Evolutionary conservation across 2,329 filamentous ascomycete genomes (phyloP).

Genomic region (Paraphaeosphaeria sporulosa): DNA sequence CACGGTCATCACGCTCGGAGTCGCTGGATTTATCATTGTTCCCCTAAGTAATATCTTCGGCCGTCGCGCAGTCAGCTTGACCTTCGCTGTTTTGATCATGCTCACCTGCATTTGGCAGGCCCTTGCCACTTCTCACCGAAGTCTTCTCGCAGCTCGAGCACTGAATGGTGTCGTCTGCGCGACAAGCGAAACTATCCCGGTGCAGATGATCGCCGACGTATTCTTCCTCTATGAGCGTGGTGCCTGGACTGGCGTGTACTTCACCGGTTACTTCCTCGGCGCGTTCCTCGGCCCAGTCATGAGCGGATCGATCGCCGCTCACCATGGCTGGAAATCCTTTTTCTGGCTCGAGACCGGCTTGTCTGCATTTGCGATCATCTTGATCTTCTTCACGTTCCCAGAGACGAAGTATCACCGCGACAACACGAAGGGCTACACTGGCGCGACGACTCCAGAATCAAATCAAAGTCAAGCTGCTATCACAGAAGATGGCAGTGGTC

Average conservation of each 20-base stretch:
- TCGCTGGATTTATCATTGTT: conserved; percentile 55
- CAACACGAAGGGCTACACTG: conserved; percentile 7
- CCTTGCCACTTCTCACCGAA: conserved; percentile 51
- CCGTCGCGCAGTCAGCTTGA: conserved; percentile 49
- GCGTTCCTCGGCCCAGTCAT: conserved; percentile 56
- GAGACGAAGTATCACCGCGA: conserved; percentile 53
- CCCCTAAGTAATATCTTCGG: conserved; percentile 56
- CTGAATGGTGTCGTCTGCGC: conserved; percentile 54
- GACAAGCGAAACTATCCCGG: conserved; percentile 53
- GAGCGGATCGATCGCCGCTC: conserved; percentile 51
- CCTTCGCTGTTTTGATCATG: conserved; percentile 51
- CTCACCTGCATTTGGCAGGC: conserved; percentile 56
- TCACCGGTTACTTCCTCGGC: conserved; percentile 53
- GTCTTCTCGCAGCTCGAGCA: conserved; percentile 53
- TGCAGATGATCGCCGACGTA: conserved; percentile 55
- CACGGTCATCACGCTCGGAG: conserved; percentile 55
- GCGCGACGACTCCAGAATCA: conserved; percentile 5
- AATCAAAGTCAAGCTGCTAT: background rate
- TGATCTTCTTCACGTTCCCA: conserved; percentile 52
- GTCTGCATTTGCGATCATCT: conserved; percentile 49
- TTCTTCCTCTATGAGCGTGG: conserved; percentile 56
- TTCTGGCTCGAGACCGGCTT: conserved; percentile 56
- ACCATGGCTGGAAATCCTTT: conserved; percentile 56
- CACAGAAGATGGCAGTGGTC: conserved; percentile 4
- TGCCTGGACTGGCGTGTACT: conserved; percentile 50